These are phyloP conservation scores for Boechera retrofracta DNA, from an alignment of 345 rosid species.

Conservation along the genomic window DNA sequence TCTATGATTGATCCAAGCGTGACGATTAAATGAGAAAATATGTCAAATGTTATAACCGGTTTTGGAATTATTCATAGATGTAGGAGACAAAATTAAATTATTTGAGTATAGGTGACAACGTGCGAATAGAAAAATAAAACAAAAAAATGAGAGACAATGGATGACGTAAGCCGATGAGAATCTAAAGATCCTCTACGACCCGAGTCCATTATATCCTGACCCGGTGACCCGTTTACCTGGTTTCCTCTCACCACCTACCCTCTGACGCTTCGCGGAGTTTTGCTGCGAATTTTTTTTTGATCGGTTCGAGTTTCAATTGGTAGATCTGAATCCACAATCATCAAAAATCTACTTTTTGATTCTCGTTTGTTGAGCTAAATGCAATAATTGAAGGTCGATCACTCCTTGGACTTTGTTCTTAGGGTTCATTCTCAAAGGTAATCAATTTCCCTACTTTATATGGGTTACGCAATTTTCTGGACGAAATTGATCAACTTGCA, in stretches of 20 bases:
- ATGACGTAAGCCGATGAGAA: constrained; percentile 30
- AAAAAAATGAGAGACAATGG: background rate
- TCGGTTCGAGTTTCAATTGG: constrained; percentile 9
- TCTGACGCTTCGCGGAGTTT: background rate
- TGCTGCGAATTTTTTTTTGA: background rate
- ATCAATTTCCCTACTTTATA: background rate
- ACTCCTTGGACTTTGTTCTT: constrained; percentile 8
- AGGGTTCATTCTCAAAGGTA: constrained; percentile 34
- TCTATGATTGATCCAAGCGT: no score
- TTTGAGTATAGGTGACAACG: background rate
- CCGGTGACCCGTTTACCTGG: constrained; percentile 36
- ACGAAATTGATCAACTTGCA: constrained; percentile 9
- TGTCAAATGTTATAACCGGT: constrained; percentile 12
- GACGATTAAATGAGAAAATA: background rate
- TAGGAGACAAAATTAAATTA: background rate
- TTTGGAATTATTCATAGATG: background rate
- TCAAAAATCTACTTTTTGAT: constrained; percentile 6
- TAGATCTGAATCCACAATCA: constrained; percentile 8
- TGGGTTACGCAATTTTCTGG: background rate
- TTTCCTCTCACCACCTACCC: background rate
- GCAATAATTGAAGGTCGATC: constrained; percentile 24
- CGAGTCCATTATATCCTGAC: constrained; percentile 15
- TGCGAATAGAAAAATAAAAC: background rate
- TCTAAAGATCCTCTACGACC: constrained; percentile 21
- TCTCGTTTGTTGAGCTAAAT: constrained; percentile 1